Percentiles rank a stretch among this genome's conserved stretches.
Evolutionary conservation across 257 asterid species (phyloP).

Genomic region (Solanum gandarillasii): DNA sequence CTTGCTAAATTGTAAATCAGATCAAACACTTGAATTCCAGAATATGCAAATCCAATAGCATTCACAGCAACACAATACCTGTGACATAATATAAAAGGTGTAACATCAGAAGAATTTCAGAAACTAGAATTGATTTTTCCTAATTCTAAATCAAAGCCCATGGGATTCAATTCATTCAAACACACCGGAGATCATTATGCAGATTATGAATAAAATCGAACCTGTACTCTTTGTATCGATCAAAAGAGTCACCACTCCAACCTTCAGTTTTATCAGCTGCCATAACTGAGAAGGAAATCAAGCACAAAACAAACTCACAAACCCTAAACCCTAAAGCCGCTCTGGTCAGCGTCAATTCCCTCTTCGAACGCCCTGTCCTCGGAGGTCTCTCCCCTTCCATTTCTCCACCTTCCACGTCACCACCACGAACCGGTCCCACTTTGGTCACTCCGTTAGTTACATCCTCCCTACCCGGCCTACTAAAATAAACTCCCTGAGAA

Average conservation of each 20-base stretch:
- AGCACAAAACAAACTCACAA: constrained; percentile 47
- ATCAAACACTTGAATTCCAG: constrained; percentile 55
- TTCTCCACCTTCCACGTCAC: constrained; percentile 25
- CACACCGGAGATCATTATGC: not conserved
- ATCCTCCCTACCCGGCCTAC: constrained; percentile 33
- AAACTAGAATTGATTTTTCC: not conserved
- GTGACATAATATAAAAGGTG: constrained; percentile 1
- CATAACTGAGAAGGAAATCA: constrained; percentile 85
- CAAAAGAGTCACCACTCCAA: constrained; percentile 96
- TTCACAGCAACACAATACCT: constrained; percentile 66
- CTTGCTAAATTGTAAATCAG: constrained; percentile 48
- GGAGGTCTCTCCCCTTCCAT: constrained; percentile 37
- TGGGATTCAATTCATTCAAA: not conserved
- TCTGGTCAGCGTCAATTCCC: constrained; percentile 30
- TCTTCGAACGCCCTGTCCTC: constrained; percentile 27
- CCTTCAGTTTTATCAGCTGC: constrained; percentile 90
- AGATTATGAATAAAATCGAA: constrained; percentile 2
- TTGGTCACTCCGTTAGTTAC: constrained; percentile 32
- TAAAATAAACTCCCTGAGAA: constrained; percentile 18
- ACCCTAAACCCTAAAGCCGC: constrained; percentile 58
- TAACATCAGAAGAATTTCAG: not conserved
- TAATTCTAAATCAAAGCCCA: not conserved
- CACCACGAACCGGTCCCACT: constrained; percentile 29
- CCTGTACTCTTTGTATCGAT: constrained; percentile 86
- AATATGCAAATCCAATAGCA: constrained; percentile 63